Evolutionary conservation across 2,329 filamentous ascomycete genomes (phyloP), one percentile per base, ranked within the genome.

Genomic region (Ascosphaera apis): DNA sequence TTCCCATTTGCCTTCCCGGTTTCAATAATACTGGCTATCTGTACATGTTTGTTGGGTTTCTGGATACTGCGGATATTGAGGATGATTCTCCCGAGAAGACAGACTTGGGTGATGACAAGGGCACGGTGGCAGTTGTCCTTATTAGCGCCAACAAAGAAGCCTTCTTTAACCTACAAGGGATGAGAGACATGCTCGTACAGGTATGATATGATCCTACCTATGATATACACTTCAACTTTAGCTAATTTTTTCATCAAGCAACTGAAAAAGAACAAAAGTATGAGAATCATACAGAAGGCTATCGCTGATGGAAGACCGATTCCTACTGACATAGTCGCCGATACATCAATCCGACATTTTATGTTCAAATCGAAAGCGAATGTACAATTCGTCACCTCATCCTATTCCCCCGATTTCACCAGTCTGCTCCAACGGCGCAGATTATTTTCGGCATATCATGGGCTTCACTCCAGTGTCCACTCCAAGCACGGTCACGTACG

Each of bases 31-130:
- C 75, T 36, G 91, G 88, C 17, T 98, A 91, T 51, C 66, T 98
- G 1, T 93, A 98, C 60, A 95, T 98, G 83, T 98, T 95, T 50
- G 88, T 98, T 51, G 92, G 81, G 61, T 98, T 95, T 53, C 69
- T 98, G 41, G 73, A 81, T 45, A 63, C 69, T 27, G 61, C 65
- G 31, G 54, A 63, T 16, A 32, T 25, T 11, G 36, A 37, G 12
- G 49, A 55, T 21, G 59, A 55, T 37, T 54, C 54, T 18, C 52
- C 56, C 37, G 46, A 51, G 37, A 49, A 60, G 41, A 51, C 59
- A 25, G 54, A 52, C 15, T 53, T 49, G 45, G 46, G 60, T 35
- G 74, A 82, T 35, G 76, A 88, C 43, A 67, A 25, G 11, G 21
- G 21, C 6, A 25, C 70, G 17, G 73, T 91, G n/a, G 88, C 86